Percentiles rank a stretch among this genome's conserved stretches.
Evolutionary conservation across 805 yeast species (phyloP).

Genomic region (Yamadazyma philogaea): DNA sequence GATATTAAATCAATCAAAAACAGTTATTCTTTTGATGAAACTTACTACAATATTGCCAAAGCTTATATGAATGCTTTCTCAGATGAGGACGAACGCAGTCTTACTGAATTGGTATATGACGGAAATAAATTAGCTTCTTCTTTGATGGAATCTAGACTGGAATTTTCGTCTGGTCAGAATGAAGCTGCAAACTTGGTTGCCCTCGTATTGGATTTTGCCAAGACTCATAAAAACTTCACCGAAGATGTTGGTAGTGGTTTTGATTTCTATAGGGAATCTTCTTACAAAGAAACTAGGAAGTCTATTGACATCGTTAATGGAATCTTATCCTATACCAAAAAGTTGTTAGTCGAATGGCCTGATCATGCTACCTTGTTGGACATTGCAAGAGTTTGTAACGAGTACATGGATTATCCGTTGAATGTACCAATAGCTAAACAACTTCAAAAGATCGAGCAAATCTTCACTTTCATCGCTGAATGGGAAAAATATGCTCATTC

Average conservation of each 20-base stretch:
- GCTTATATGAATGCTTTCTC: constrained; percentile 46
- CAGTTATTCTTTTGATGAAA: constrained; percentile 38
- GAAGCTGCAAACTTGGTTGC: constrained; percentile 5
- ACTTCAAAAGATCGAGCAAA: constrained; percentile 80
- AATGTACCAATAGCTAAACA: constrained; percentile 72
- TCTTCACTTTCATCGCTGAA: constrained; percentile 76
- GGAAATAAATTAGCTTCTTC: constrained; percentile 30
- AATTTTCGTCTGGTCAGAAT: constrained; percentile 9
- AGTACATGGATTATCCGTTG: constrained; percentile 60
- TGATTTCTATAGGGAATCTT: constrained; percentile 63
- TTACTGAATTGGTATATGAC: constrained; percentile 32
- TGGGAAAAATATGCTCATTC: constrained; percentile 92
- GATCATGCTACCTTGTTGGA: constrained; percentile 88
- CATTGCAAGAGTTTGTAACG: constrained; percentile 59
- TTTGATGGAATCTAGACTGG: constrained; percentile 5
- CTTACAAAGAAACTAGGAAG: constrained; percentile 55
- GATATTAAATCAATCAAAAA: constrained; percentile 15
- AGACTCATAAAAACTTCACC: constrained; percentile 11
- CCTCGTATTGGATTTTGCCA: constrained; percentile 14
- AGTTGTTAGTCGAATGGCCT: constrained; percentile 73
- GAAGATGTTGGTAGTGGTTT: constrained; percentile 18
- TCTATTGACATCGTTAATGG: constrained; percentile 50
- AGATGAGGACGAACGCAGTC: constrained; percentile 11
- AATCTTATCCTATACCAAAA: constrained; percentile 30
- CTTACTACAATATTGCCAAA: constrained; percentile 47